Evolutionary conservation across 108 stramenopile species (phyloP).

Genomic region (Cyclotella cryptica): DNA sequence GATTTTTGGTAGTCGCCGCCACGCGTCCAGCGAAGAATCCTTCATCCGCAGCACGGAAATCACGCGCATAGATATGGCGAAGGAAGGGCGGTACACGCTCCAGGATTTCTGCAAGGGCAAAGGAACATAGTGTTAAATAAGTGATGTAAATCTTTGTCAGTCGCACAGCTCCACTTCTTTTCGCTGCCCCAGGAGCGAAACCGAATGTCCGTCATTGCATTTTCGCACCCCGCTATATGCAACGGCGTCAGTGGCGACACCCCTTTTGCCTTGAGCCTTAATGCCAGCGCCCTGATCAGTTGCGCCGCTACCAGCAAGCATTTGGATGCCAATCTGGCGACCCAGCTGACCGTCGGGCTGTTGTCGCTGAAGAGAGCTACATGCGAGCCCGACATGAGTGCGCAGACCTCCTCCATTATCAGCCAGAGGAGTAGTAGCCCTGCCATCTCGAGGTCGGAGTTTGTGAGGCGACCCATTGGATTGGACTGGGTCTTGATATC

Average conservation of each 20-base stretch:
- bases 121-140: slow-evolving; percentile 4
- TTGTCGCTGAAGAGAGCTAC: slow-evolving; percentile 23
- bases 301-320: background rate
- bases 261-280: background rate
- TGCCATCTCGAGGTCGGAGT: slow-evolving; percentile 47
- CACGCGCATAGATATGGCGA: background rate
- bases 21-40: slow-evolving; percentile 19
- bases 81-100: background rate
- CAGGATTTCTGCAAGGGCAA: slow-evolving; percentile 15
- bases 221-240: background rate
- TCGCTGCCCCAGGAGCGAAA: slow-evolving; percentile 22
- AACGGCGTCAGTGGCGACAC: slow-evolving; percentile 11
- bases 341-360: slow-evolving; percentile 18
- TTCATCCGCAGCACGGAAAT: slow-evolving; percentile 14
- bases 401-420: slow-evolving; percentile 12
- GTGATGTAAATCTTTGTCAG: background rate
- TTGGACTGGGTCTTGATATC: slow-evolving; percentile 28
- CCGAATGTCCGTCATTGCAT: slow-evolving; percentile 12
- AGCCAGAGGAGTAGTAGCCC: slow-evolving; percentile 22
- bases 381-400: background rate
- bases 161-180: background rate
- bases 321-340: slow-evolving; percentile 5
- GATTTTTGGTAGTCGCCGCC: background rate
- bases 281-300: slow-evolving; percentile 6
- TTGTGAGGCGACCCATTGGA: slow-evolving; percentile 30